Conservation (phyloP, 495 filamentous ascomycete species). For the Xylaria flabelliformis region DNA sequence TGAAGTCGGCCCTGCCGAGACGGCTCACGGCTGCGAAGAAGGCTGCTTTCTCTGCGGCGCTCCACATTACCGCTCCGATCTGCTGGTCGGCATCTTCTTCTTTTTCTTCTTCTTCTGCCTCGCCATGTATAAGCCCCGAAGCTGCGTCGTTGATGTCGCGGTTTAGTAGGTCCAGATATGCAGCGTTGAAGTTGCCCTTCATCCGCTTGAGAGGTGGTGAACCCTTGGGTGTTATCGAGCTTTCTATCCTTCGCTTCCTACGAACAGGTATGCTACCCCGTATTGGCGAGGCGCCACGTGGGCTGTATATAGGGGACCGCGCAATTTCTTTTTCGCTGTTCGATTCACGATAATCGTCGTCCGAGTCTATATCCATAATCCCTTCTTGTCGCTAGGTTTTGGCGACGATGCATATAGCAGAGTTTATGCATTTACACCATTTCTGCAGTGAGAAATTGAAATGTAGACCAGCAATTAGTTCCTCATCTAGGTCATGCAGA, state of each 20-base stretch:
- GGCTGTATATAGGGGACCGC: neutral
- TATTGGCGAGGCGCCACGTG: slow-evolving; percentile 4
- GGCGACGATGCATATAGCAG: slow-evolving; percentile 19
- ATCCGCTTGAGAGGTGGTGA: slow-evolving; percentile 40
- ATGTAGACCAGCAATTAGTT: neutral
- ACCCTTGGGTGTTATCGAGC: neutral
- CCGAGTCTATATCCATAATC: slow-evolving; percentile 26
- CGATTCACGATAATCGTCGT: slow-evolving; percentile 2
- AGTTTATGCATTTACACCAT: slow-evolving; percentile 19
- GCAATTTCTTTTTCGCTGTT: slow-evolving; percentile 9
- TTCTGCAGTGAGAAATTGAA: neutral
- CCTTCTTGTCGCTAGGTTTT: neutral
- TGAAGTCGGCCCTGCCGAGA: slow-evolving; percentile 65
- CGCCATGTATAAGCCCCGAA: slow-evolving; percentile 34
- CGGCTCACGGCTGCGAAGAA: slow-evolving; percentile 71
- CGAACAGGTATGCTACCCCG: neutral
- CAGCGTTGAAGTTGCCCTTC: slow-evolving; percentile 51
- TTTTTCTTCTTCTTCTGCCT: neutral
- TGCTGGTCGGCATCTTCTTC: slow-evolving; percentile 45
- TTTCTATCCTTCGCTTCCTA: slow-evolving; percentile 27
- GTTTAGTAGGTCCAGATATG: slow-evolving; percentile 68
- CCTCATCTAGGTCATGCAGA: neutral
- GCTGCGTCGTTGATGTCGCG: slow-evolving; percentile 56
- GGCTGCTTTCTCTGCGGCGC: slow-evolving; percentile 66
- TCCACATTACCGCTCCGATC: slow-evolving; percentile 74